phyloP scores from a whole-genome alignment of 495 filamentous ascomycete genomes.

The Entonaema liquescens region DNA sequence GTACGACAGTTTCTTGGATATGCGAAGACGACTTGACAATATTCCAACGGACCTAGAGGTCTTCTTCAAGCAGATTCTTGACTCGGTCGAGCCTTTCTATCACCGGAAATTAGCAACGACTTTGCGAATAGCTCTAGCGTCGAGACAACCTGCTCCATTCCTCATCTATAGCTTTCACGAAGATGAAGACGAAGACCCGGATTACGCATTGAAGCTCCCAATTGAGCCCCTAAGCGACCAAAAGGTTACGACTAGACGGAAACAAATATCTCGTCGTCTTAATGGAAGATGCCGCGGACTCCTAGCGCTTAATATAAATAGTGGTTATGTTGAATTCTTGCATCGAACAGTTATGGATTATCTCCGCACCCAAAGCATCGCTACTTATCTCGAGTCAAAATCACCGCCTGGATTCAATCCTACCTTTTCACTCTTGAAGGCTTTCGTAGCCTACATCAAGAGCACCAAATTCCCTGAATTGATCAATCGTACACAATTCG shows the following conservation, averaged over 20 bases:
- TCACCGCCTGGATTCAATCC: not conserved
- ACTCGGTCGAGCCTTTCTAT: conserved; percentile 18
- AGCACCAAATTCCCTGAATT: not conserved
- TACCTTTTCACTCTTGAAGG: not conserved
- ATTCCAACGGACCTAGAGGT: conserved; percentile 46
- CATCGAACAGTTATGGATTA: conserved; percentile 39
- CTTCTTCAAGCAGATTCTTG: conserved; percentile 41
- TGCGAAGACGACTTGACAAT: conserved; percentile 35
- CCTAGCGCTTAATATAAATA: conserved; percentile 4
- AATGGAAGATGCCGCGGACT: conserved; percentile 27
- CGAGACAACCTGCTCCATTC: not conserved
- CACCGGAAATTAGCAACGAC: conserved; percentile 18
- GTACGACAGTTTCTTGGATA: conserved; percentile 36
- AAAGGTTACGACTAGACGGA: not conserved
- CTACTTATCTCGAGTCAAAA: not conserved
- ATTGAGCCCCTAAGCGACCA: not conserved
- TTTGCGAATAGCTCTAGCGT: conserved; percentile 10
- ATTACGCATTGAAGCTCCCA: conserved; percentile 17
- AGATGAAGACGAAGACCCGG: conserved; percentile 5
- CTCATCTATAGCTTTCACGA: conserved; percentile 5
- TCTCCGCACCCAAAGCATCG: conserved; percentile 15
- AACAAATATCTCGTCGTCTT: conserved; percentile 12
- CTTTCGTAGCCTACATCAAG: conserved; percentile 4
- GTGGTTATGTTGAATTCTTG: conserved; percentile 23
- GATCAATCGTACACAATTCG: not conserved